A percentile compares a stretch with the other conserved stretches of the same genome.
Evolutionary conservation across 2,329 filamentous ascomycete genomes (phyloP).

Genomic region (Aureobasidium sp.): DNA sequence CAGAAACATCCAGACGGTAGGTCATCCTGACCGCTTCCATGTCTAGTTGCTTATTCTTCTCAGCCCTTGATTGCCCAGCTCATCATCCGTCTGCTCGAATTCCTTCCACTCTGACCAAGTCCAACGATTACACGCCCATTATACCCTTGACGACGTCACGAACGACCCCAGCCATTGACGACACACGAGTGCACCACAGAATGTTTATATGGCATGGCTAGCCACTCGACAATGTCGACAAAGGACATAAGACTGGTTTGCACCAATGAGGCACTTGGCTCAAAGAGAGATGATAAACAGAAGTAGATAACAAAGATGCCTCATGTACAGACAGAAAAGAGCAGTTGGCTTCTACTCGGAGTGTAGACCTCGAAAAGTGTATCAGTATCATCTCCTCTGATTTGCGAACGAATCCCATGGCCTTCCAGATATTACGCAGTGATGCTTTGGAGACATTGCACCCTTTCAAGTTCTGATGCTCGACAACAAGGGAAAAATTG

Average conservation of each 20-base stretch:
- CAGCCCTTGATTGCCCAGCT: constrained; percentile 25
- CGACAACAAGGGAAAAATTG: no score
- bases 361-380: no score
- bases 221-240: not conserved
- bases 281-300: no score
- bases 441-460: no score
- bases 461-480: no score
- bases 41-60: not conserved
- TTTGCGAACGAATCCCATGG: no score
- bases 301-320: no score
- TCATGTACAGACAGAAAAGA: no score
- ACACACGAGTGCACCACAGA: not conserved
- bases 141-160: constrained; percentile 2
- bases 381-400: no score
- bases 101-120: constrained; percentile 21
- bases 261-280: not conserved
- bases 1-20: constrained; percentile 27
- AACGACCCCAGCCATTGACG: not conserved
- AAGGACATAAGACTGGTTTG: not conserved
- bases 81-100: constrained; percentile 23
- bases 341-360: no score
- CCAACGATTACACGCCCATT: not conserved
- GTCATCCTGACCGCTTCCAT: constrained; percentile 22
- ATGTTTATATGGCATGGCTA: not conserved
- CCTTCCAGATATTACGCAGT: no score